These are phyloP conservation scores for Amanita polypyramis DNA, from an alignment of 768 basidiomycete species.

Conservation along the genomic window DNA sequence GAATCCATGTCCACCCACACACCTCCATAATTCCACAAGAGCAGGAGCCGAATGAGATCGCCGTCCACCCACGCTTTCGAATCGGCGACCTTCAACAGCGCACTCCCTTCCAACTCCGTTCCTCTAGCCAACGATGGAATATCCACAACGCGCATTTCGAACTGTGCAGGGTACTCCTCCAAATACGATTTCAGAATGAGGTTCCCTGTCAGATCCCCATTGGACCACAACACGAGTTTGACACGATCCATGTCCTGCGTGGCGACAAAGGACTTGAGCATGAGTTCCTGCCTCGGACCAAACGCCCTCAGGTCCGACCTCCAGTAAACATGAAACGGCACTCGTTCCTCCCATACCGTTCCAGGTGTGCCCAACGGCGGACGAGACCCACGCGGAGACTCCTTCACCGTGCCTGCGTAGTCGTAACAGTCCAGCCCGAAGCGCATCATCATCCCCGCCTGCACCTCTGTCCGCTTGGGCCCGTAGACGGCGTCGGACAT, in stretches of 20 bases:
- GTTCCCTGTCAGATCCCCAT: slow-evolving; percentile 57
- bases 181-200: slow-evolving; percentile 52
- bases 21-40: slow-evolving; percentile 85
- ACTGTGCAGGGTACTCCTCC: slow-evolving; percentile 52
- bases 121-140: slow-evolving; percentile 56
- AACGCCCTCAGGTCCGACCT: slow-evolving; percentile 80
- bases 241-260: slow-evolving; percentile 66
- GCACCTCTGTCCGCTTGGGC: slow-evolving; percentile 56
- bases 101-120: slow-evolving; percentile 65
- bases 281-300: slow-evolving; percentile 73
- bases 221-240: slow-evolving; percentile 84
- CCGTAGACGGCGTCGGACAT: slow-evolving; percentile 53
- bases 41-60: slow-evolving; percentile 79
- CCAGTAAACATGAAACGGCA: slow-evolving; percentile 91
- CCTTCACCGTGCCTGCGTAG: slow-evolving; percentile 75
- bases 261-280: slow-evolving; percentile 90
- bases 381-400: slow-evolving; percentile 9
- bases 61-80: slow-evolving; percentile 90
- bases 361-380: slow-evolving; percentile 18
- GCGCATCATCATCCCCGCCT: slow-evolving; percentile 70
- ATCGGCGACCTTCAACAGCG: slow-evolving; percentile 52
- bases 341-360: slow-evolving; percentile 27
- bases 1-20: slow-evolving; percentile 99
- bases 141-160: slow-evolving; percentile 63
- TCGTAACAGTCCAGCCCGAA: slow-evolving; percentile 88